Conservation (phyloP, 2,329 filamentous ascomycete species). For the Penicillium sp. region DNA sequence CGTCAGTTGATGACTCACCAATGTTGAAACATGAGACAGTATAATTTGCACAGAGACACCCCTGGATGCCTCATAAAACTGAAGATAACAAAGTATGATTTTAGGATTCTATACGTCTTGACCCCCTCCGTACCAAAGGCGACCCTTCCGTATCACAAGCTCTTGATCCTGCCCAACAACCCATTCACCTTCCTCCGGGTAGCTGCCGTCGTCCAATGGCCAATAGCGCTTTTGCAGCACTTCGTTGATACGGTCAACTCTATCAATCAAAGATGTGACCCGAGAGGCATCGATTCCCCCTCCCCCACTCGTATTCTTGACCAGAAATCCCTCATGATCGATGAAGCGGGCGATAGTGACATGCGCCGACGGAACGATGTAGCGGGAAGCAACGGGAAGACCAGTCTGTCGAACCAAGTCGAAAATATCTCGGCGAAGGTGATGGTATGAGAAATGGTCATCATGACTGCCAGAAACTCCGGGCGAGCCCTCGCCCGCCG, state of each 20-base stretch:
- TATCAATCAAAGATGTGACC: slow-evolving; percentile 65
- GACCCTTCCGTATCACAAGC: slow-evolving; percentile 71
- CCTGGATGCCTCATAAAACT: not conserved
- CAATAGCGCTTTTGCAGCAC: slow-evolving; percentile 73
- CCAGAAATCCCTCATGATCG: slow-evolving; percentile 59
- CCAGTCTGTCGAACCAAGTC: slow-evolving; percentile 61
- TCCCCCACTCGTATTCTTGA: slow-evolving; percentile 36
- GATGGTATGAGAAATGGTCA: slow-evolving; percentile 75
- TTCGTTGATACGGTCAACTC: slow-evolving; percentile 73
- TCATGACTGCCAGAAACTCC: slow-evolving; percentile 54
- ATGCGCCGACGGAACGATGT: slow-evolving; percentile 87
- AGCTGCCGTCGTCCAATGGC: slow-evolving; percentile 52
- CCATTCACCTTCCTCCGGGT: slow-evolving; percentile 68
- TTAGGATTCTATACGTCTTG: slow-evolving; percentile 56
- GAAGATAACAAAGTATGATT: not conserved
- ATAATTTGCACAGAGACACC: too few species aligned
- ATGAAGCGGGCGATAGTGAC: slow-evolving; percentile 83
- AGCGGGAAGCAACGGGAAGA: slow-evolving; percentile 71
- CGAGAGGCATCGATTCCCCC: slow-evolving; percentile 50
- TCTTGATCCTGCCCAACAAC: slow-evolving; percentile 79
- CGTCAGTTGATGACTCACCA: too few species aligned
- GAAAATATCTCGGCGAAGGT: slow-evolving; percentile 78
- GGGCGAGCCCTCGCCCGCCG: slow-evolving; percentile 60
- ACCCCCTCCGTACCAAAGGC: slow-evolving; percentile 87
- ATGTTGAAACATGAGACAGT: too few species aligned